These are phyloP conservation scores for Ceratobasidium sp. DNA, from an alignment of 1,284 basidiomycete species.

Conservation along the genomic window DNA sequence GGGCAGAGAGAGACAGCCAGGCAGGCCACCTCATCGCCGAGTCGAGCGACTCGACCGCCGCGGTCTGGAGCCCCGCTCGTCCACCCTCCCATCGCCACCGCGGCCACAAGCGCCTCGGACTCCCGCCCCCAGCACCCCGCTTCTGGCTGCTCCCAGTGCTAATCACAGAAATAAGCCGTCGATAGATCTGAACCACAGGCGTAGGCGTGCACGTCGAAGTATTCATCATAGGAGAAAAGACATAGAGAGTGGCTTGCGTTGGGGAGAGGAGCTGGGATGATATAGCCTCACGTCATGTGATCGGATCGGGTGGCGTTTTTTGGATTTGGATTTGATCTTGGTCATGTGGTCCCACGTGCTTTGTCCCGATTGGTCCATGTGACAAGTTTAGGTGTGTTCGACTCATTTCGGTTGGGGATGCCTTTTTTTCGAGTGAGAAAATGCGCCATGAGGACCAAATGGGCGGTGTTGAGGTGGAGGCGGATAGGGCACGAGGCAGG, in stretches of 20 bases:
- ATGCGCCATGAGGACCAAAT: background rate
- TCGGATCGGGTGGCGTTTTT: background rate
- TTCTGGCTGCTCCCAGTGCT: background rate
- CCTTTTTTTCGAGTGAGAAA: constrained; percentile 8
- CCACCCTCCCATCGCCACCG: background rate
- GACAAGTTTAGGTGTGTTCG: background rate
- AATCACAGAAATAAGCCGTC: constrained; percentile 11
- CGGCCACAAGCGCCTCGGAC: constrained; percentile 19
- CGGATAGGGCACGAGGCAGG: background rate
- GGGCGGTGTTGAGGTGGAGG: constrained; percentile 1
- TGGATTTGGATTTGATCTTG: constrained; percentile 8
- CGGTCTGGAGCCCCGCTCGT: background rate
- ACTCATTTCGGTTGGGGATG: constrained; percentile 4
- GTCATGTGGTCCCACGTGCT: constrained; percentile 32
- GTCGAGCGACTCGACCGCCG: background rate
- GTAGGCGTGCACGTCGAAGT: constrained; percentile 22
- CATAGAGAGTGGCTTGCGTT: background rate
- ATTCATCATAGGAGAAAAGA: background rate
- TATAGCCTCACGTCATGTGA: constrained; percentile 32
- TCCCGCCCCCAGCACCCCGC: background rate
- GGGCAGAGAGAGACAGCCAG: constrained; percentile 15
- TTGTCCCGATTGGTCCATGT: constrained; percentile 23
- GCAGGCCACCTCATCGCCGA: background rate
- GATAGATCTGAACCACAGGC: background rate
- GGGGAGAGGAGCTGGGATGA: constrained; percentile 4